These are phyloP conservation scores for Zygnema circumcarinatum DNA, from an alignment of 139 green algal genomes.

Conservation along the genomic window DNA sequence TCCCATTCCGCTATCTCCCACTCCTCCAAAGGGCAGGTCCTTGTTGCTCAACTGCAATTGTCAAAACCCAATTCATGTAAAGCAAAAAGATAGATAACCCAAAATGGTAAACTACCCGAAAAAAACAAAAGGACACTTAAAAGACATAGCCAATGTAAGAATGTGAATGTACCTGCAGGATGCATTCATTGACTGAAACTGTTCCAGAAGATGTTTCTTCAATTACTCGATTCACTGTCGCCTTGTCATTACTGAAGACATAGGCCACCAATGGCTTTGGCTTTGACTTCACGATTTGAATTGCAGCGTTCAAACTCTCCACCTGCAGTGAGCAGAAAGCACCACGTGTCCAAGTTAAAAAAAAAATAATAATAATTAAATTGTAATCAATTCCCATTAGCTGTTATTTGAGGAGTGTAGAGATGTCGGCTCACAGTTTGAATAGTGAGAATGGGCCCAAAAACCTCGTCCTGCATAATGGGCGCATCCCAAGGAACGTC, in stretches of 20 bases:
- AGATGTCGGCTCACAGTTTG: slow-evolving; percentile 35
- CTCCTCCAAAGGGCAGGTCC: slow-evolving; percentile 62
- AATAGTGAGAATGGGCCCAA: slow-evolving; percentile 66
- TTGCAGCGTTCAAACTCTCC: slow-evolving; percentile 48
- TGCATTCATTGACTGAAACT: slow-evolving; percentile 56
- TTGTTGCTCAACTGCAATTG: slow-evolving; percentile 35
- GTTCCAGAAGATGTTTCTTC: slow-evolving; percentile 56
- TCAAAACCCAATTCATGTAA: too few relatives aligned
- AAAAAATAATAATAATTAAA: too few relatives aligned
- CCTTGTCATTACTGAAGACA: slow-evolving; percentile 43
- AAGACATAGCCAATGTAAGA: too few relatives aligned
- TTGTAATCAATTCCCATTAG: too few relatives aligned
- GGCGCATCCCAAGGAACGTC: slow-evolving; percentile 34
- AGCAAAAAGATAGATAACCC: too few relatives aligned
- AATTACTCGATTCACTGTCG: slow-evolving; percentile 34
- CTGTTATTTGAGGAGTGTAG: too few relatives aligned
- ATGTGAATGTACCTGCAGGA: slow-evolving; percentile 41
- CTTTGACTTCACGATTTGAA: slow-evolving; percentile 39
- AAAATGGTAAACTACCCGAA: too few relatives aligned
- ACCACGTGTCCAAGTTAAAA: too few relatives aligned
- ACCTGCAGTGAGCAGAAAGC: too few relatives aligned
- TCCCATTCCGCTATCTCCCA: slow-evolving; percentile 63
- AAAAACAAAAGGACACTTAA: too few relatives aligned
- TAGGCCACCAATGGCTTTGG: slow-evolving; percentile 63
- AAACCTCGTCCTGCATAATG: slow-evolving; percentile 67